These are phyloP conservation scores for Rugosomyces carneus DNA, from an alignment of 1,284 basidiomycete genomes.

Conservation along the genomic window DNA sequence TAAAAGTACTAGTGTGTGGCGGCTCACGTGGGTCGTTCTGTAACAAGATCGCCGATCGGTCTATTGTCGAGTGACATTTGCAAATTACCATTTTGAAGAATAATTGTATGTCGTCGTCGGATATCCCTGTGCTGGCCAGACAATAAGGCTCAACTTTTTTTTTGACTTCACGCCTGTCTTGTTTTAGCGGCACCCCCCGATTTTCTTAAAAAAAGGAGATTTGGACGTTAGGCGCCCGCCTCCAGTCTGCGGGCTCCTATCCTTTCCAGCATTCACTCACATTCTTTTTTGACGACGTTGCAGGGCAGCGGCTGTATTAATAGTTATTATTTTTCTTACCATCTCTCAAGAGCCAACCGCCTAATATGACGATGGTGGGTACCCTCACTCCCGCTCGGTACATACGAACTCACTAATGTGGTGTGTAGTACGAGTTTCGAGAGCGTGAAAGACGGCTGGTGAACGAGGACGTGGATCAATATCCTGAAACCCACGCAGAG, in stretches of 20 bases:
- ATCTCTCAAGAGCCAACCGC: neutral
- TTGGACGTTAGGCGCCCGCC: conserved; percentile 3
- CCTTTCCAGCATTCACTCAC: conserved; percentile 7
- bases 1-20: neutral
- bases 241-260: conserved; percentile 11
- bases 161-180: conserved; percentile 13
- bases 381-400: neutral
- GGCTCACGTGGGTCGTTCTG: neutral
- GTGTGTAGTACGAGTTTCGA: conserved; percentile 32
- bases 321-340: conserved; percentile 8
- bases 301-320: conserved; percentile 23
- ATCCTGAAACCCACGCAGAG: conserved; percentile 38
- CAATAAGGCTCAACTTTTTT: conserved; percentile 14
- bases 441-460: conserved; percentile 2
- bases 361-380: conserved; percentile 15
- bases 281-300: conserved; percentile 20
- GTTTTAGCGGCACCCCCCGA: conserved; percentile 9
- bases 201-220: conserved; percentile 13
- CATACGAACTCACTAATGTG: neutral
- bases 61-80: neutral
- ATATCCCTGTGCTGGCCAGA: conserved; percentile 8
- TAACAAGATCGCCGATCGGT: neutral
- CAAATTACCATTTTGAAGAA: neutral
- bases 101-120: too few species aligned
- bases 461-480: conserved; percentile 49